A percentile compares a stretch with the other conserved stretches of the same genome.
These are phyloP conservation scores for Trichocladium uniseriatum DNA, from an alignment of 495 filamentous ascomycete species.

Conservation along the genomic window DNA sequence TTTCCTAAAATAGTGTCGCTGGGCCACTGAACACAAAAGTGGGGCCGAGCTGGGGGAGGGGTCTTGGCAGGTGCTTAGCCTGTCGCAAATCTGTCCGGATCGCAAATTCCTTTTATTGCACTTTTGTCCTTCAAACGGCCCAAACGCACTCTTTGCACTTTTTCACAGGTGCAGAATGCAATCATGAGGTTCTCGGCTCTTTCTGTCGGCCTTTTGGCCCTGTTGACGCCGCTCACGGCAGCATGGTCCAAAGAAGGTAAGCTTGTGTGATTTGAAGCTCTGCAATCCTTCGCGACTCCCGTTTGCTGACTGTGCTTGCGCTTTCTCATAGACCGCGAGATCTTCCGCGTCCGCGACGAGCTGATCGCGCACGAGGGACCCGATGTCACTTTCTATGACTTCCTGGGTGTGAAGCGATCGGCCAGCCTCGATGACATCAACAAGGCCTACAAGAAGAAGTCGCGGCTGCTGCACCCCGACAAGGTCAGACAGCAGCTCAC, in stretches of 20 bases:
- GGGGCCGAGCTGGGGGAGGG: too few relatives aligned
- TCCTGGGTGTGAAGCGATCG: conserved; percentile 60
- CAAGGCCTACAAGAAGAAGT: conserved; percentile 87
- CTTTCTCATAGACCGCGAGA: conserved; percentile 70
- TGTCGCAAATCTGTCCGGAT: not conserved
- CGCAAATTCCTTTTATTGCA: too few relatives aligned
- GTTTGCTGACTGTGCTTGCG: not conserved
- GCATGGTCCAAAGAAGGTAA: conserved; percentile 82
- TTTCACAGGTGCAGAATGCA: conserved; percentile 20
- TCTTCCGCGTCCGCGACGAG: conserved; percentile 89
- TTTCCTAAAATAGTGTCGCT: too few relatives aligned
- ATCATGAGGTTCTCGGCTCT: conserved; percentile 46
- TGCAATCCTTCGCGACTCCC: too few relatives aligned
- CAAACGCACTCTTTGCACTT: not conserved
- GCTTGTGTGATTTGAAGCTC: too few relatives aligned
- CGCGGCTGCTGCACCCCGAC: conserved; percentile 77
- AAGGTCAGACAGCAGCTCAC: conserved; percentile 81
- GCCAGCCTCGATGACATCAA: conserved; percentile 83
- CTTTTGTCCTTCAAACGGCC: too few relatives aligned
- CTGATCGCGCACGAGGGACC: conserved; percentile 63
- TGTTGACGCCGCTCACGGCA: conserved; percentile 51
- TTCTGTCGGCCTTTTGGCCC: conserved; percentile 46
- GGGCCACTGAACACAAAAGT: too few relatives aligned
- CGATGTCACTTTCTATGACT: conserved; percentile 90
- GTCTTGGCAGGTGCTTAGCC: too few relatives aligned